Evolutionary conservation across 2,329 filamentous ascomycete genomes (phyloP), one percentile per base, ranked within the genome.

Genomic region (Penicillium sp.): DNA sequence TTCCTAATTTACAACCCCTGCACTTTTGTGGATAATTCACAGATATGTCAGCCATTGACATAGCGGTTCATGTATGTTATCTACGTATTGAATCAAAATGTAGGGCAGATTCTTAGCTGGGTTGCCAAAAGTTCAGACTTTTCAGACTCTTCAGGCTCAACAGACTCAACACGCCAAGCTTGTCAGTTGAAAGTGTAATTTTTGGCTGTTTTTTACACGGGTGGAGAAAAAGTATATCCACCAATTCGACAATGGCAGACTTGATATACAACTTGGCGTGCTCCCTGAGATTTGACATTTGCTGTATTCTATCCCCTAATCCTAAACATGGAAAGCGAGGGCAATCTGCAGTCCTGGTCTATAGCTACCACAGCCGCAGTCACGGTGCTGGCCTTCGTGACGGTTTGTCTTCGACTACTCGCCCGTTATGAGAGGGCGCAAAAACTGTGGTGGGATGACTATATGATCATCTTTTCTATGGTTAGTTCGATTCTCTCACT

Each of bases 391-490:
- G 74, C 78, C 2, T 58, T 75, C 17, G 36, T 71, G 1, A 65
- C 70, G 3, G 75, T 80, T 12, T 65, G 37, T n/a, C 63, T 80
- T 14, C 72, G 79, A 2, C 47, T 81, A 5, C 51, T 74, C 28
- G 75, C 76, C 53, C 75, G 78, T 11, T 70, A 71, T 46, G 64
- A 78, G 42, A 77, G 77, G 43, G 73, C 66, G 3, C 77, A 79
- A 53, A 63, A 66, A 55, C 62, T 80, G 5, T 81, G 79, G 79
- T 80, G 78, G 79, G 79, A 81, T 67, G 79, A 81, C 62, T 80
- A 73, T 63, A 70, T 79, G 64, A 78, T 81, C 53, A 54, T 80
- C 0, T 79, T 76, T 48, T 80, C 79, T 1, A 77, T 78, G 78
- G 78, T 80, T 62, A 42, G 68, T 61, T 22, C 22, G 8, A 31